A percentile compares a stretch with the other conserved stretches of the same genome.
Conservation (phyloP, 148 eudicot species). For the Chenopodium album region DNA sequence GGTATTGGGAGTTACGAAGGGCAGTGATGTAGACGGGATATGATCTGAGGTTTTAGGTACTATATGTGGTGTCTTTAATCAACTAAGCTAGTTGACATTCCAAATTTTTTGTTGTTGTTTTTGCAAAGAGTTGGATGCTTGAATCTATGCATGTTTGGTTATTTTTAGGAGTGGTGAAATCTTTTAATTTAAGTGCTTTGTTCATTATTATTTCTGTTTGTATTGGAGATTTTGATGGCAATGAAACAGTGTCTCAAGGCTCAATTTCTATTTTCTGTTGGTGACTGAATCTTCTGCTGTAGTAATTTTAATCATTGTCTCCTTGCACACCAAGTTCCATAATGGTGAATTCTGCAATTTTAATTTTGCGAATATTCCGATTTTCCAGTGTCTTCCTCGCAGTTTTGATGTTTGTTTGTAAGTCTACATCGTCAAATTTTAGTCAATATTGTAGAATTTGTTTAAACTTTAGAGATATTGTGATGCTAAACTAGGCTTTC, state of each 20-base stretch:
- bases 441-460: not conserved
- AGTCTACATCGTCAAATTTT: not conserved
- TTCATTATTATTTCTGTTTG: not conserved
- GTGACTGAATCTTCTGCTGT: not conserved
- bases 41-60: not conserved
- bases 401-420: not conserved
- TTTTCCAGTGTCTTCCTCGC: not conserved
- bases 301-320: not conserved
- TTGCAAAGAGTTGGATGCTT: not conserved
- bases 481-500: not conserved
- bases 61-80: not conserved
- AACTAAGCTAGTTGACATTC: not conserved
- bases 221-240: constrained; percentile 5
- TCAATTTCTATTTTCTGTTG: too few relatives aligned
- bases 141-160: not conserved
- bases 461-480: not conserved
- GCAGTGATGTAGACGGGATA: not conserved
- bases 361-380: not conserved
- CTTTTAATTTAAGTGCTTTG: not conserved
- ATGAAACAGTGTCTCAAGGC: not conserved
- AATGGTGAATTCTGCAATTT: not conserved
- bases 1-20: not conserved
- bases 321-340: not conserved
- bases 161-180: not conserved
- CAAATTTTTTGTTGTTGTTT: too few relatives aligned